phyloP scores from a whole-genome alignment of 2,329 filamentous ascomycete species.

The Huntiella decipiens region DNA sequence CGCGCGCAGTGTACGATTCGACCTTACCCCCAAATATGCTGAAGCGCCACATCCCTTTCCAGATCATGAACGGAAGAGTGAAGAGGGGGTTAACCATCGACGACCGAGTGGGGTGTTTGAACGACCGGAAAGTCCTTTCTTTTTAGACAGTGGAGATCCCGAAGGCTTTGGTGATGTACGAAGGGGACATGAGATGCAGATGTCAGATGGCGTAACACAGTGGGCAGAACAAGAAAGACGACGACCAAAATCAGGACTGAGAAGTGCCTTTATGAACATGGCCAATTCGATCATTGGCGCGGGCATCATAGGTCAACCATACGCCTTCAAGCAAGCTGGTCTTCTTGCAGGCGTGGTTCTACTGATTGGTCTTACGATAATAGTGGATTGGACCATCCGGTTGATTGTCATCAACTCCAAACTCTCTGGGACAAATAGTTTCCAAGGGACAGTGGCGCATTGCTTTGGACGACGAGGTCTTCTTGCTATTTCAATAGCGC shows the following conservation, averaged over 20 bases:
- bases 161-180: constrained; percentile 2
- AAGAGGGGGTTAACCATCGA: constrained; percentile 7
- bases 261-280: constrained; percentile 98
- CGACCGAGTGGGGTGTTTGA: constrained; percentile 10
- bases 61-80: constrained; percentile 10
- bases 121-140: constrained; percentile 9
- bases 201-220: constrained; percentile 13
- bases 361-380: constrained; percentile 58
- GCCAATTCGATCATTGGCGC: constrained; percentile 90
- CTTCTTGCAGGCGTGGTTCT: constrained; percentile 62
- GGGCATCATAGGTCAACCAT: constrained; percentile 68
- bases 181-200: constrained; percentile 10
- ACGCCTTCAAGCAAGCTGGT: constrained; percentile 86
- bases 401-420: constrained; percentile 97
- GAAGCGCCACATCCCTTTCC: constrained; percentile 15
- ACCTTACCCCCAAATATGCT: constrained; percentile 30
- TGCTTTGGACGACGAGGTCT: constrained; percentile 82
- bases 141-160: constrained; percentile 8
- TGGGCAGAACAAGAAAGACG: constrained; percentile 34
- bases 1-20: constrained; percentile 57
- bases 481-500: constrained; percentile 72
- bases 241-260: constrained; percentile 68
- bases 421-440: constrained; percentile 79
- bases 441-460: constrained; percentile 87
- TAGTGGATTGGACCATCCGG: constrained; percentile 93